Percentiles rank a stretch among this genome's conserved stretches.
phyloP scores from a whole-genome alignment of 495 filamentous ascomycete species.

The Cenococcum geophilum region DNA sequence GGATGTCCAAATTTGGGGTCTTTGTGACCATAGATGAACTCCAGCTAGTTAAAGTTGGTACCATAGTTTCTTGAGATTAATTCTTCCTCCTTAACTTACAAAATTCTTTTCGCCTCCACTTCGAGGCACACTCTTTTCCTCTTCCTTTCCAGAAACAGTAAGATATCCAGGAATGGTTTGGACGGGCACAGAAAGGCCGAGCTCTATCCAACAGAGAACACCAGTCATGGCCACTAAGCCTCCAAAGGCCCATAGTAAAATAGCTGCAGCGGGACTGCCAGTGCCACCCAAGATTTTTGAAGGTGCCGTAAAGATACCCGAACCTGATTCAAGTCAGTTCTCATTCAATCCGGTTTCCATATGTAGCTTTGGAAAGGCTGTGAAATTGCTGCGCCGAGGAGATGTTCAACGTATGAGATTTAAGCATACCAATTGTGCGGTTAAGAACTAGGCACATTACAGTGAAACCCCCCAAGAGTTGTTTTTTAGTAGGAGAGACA shows the following conservation, averaged over 20 bases:
- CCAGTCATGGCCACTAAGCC: slow-evolving; percentile 38
- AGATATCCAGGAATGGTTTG: slow-evolving; percentile 23
- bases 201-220: slow-evolving; percentile 40
- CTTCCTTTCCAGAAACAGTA: slow-evolving; percentile 27
- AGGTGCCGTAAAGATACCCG: slow-evolving; percentile 28
- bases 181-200: slow-evolving; percentile 42
- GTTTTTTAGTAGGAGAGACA: slow-evolving; percentile 2
- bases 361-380: too few species aligned
- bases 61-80: not conserved
- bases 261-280: slow-evolving; percentile 37
- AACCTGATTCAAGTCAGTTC: not conserved
- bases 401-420: too few species aligned
- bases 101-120: slow-evolving; percentile 51
- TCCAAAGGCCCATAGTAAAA: slow-evolving; percentile 41
- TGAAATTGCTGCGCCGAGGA: too few species aligned
- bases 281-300: slow-evolving; percentile 37
- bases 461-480: slow-evolving; percentile 11
- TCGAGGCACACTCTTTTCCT: slow-evolving; percentile 38
- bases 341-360: too few species aligned
- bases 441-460: slow-evolving; percentile 20
- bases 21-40: slow-evolving; percentile 39
- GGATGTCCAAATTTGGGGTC: slow-evolving; percentile 38
- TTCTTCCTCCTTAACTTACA: slow-evolving; percentile 33
- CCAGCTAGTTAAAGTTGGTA: slow-evolving; percentile 32
- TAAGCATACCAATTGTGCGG: slow-evolving; percentile 21